Evolutionary conservation across 306 rosid genomes (phyloP).

Genomic region (Castanopsis chinensis): DNA sequence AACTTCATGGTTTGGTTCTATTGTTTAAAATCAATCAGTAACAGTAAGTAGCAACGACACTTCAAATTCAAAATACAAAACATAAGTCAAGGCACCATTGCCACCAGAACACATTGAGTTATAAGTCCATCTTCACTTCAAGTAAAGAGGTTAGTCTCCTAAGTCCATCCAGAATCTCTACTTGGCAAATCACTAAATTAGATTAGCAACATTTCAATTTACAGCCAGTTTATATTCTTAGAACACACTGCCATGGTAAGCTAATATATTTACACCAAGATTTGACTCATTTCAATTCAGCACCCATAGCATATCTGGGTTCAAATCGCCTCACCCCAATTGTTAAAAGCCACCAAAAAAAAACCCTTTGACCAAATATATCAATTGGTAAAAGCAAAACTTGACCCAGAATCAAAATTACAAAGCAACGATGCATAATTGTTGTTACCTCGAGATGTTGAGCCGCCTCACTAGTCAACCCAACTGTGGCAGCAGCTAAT

Average conservation of each 20-base stretch:
- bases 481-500: constrained; percentile 99
- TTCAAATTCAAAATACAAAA: not conserved
- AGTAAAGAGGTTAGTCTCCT: not conserved
- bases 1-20: not conserved
- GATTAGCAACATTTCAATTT: not conserved
- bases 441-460: constrained; percentile 92
- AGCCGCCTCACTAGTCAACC: constrained; percentile 83
- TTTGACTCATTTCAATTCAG: not conserved
- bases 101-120: not conserved
- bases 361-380: not conserved
- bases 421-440: not conserved
- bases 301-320: not conserved
- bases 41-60: not conserved
- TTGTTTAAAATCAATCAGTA: not conserved
- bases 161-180: constrained; percentile 1
- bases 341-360: too few species aligned
- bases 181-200: not conserved
- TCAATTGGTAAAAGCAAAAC: not conserved
- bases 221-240: not conserved
- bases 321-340: too few species aligned
- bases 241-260: not conserved
- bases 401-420: not conserved
- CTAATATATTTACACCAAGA: not conserved
- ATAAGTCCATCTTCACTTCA: not conserved
- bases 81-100: not conserved